These are phyloP conservation scores for Physocladia obscura DNA, from an alignment of 192 early-diverging fungal genomes.

Conservation along the genomic window DNA sequence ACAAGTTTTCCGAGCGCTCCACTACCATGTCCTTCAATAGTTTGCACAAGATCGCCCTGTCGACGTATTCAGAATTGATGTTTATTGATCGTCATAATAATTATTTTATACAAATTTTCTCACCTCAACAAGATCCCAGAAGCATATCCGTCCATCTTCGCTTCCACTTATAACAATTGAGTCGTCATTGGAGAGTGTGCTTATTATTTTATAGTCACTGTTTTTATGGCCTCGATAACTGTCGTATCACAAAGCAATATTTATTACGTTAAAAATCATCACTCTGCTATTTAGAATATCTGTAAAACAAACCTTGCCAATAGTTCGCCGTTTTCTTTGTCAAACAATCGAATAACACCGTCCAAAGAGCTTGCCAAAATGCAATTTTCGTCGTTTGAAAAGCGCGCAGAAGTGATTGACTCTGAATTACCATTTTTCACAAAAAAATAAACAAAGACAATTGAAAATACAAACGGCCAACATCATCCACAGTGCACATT, in stretches of 20 bases:
- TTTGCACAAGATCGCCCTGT: slow-evolving; percentile 49
- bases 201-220: slow-evolving; percentile 70
- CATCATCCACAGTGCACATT: slow-evolving; percentile 61
- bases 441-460: slow-evolving; percentile 6
- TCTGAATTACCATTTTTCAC: slow-evolving; percentile 34
- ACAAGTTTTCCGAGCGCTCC: slow-evolving; percentile 45
- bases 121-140: slow-evolving; percentile 82
- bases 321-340: slow-evolving; percentile 69
- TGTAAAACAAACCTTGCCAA: slow-evolving; percentile 61
- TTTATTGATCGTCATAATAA: slow-evolving; percentile 7
- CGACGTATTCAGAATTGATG: background rate
- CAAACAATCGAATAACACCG: slow-evolving; percentile 79
- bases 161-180: slow-evolving; percentile 79
- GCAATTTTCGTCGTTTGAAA: slow-evolving; percentile 71
- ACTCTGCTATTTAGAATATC: background rate
- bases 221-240: slow-evolving; percentile 83
- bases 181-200: slow-evolving; percentile 69
- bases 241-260: too few relatives aligned
- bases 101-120: too few relatives aligned
- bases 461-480: slow-evolving; percentile 59
- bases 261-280: too few relatives aligned
- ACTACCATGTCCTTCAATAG: slow-evolving; percentile 53
- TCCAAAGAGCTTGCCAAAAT: slow-evolving; percentile 77
- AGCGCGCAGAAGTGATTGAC: slow-evolving; percentile 71
- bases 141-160: slow-evolving; percentile 82